Percentiles rank a stretch among this genome's conserved stretches.
Conservation (phyloP, 345 rosid genomes). For the Atalantia buxifolia region DNA sequence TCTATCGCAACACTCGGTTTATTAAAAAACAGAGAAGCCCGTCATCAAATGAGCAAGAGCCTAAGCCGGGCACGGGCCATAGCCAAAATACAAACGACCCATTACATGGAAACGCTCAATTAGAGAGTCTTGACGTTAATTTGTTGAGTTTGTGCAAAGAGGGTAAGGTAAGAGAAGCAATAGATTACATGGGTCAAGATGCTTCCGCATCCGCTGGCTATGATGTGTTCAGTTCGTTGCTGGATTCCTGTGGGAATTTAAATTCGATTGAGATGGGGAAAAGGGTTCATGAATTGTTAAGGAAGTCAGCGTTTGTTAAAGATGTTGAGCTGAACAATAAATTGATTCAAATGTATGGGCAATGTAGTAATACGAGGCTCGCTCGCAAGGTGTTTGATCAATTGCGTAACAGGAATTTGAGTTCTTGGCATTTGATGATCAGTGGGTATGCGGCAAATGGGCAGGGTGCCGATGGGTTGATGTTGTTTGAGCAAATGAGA, state of each 20-base stretch:
- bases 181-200: slow-evolving; percentile 30
- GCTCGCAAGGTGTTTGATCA: slow-evolving; percentile 54
- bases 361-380: slow-evolving; percentile 33
- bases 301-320: slow-evolving; percentile 23
- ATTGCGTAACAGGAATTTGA: slow-evolving; percentile 40
- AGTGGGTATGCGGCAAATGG: slow-evolving; percentile 39
- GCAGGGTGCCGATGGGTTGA: slow-evolving; percentile 38
- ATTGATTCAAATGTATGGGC: slow-evolving; percentile 29
- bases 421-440: slow-evolving; percentile 45
- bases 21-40: neutral
- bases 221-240: slow-evolving; percentile 30
- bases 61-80: neutral
- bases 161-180: slow-evolving; percentile 44
- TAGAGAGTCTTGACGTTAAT: slow-evolving; percentile 19
- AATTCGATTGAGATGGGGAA: slow-evolving; percentile 37
- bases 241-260: slow-evolving; percentile 31
- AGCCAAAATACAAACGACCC: slow-evolving; percentile 17
- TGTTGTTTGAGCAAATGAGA: slow-evolving; percentile 46
- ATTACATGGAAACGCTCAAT: slow-evolving; percentile 10
- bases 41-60: slow-evolving; percentile 2
- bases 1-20: slow-evolving; percentile 24
- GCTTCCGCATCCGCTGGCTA: slow-evolving; percentile 23
- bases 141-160: slow-evolving; percentile 40
- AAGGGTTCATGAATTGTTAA: slow-evolving; percentile 36
- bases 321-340: slow-evolving; percentile 33